Evolutionary conservation across 2,329 filamentous ascomycete species (phyloP), one percentile per base, ranked within the genome.

Genomic region (Trichophyton mentagrophytes): DNA sequence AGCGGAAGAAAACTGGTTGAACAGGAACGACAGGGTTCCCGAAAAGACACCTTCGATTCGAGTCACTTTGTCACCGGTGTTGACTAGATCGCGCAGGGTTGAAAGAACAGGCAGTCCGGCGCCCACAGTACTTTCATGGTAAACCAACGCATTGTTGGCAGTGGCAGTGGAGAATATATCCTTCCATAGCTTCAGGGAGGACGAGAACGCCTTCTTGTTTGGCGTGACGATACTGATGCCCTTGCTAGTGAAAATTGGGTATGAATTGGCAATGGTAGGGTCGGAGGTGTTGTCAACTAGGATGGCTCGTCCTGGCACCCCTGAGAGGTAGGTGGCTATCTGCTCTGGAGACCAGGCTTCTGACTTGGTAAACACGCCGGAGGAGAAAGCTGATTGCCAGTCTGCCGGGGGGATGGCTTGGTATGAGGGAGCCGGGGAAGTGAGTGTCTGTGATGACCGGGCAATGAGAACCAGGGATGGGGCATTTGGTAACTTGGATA

Each of bases 191-290:
- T 84, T 79, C 69, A 89, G 85, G 53, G 83, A 85, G 61, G 88
- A 85, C 0, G 90, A 95, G 76, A 99, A 99, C 13, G 88, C 92
- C 77, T 99, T 99, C 80, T 99, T 99, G 81, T 97, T 99, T 49
- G 93, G 91, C 0, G 93, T 99, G 30, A 97, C 89, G 68, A 99
- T 85, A 74, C 85, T 92, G 73, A 99, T 86, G 11, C 91, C 92
- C 65, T 85, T 83, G 69, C 83, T 81, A 63, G 99, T 79, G 74
- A 95, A 89, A 55, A 82, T 74, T 0, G 93, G 91, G 74, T 99
- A 99, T 33, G 83, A 77, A 63, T 88, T 83, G 57, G 92, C 93
- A 33, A 99, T 81, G 65, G 88, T 85, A 68, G 92, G 87, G 67
- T 89, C 91, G 75, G 89, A 95, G 59, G 93, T 99, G 78, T 97